Evolutionary conservation across 495 filamentous ascomycete genomes (phyloP), one percentile per base, ranked within the genome.

Genomic region (Cercophora sp.): DNA sequence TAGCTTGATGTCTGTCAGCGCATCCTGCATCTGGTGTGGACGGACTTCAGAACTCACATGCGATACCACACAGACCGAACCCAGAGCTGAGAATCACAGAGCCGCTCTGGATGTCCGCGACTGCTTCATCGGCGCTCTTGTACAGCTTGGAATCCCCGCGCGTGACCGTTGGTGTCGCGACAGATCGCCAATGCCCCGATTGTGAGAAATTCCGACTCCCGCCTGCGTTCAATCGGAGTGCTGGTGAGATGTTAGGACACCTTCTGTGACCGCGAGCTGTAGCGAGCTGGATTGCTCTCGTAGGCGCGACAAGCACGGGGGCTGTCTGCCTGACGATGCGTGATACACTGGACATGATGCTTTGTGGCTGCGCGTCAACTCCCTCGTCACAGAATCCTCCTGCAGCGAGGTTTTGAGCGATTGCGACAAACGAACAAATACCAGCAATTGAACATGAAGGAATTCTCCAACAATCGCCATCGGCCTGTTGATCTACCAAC

Each of bases 21-120:
- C 27, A 29, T 39, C 35, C 8, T 20, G 22, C 26, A 32, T 13
- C 19, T 34, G 55, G n/a, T n/a, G n/a, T n/a, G n/a, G n/a, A n/a
- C n/a, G n/a, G n/a, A n/a, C n/a, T n/a, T n/a, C 2, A 25, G 18
- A 50, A 60, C 72, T 57, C 70, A 80, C 78, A 75, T 46, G 79
- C 76, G 10, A 82, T 76, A 41, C 82, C 82, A 48, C 80, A 84
- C 26, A 85, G 60, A 4, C 82, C 82, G 57, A 85, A 85, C 1
- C 82, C 82, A 18, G 81, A 71, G 57, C 80, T 82, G 19, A 85
- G 64, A 16, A 85, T 59, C 1, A 76, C 79, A 0, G 77, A 77
- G 40, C 80, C 81, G 49, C 79, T 79, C 55, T 78, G 65, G 24
- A 85, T 62, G 59, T 84, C 81, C 4, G 76, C 75, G 9, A 85